Base-by-base conservation (phyloP, 805 yeast species). In the Kodamaea kaohsiungensis region DNA sequence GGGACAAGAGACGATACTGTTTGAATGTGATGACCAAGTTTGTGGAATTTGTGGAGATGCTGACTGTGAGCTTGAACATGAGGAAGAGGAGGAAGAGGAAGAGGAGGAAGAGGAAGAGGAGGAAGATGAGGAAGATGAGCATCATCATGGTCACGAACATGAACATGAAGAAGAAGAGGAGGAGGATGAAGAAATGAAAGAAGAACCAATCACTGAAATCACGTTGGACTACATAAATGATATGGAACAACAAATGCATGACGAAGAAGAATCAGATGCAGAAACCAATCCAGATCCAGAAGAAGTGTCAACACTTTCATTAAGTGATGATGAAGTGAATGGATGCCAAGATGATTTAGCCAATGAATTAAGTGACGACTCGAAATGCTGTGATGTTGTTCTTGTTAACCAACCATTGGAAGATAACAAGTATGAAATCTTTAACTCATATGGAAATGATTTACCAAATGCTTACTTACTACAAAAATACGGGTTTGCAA, bases 401-500 rank as follows among this genome's bases (percentile, higher is more conserved):
- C 62, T 86, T 1, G 72, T 76, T 16, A 66, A 65, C 12, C 64
- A 69, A 1, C 81, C 89, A 0, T 49, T 61, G 1, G 64, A 70
- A 35, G 82, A 83, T 7, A 66, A 74, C 10, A 57, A 61, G 3
- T 64, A 59, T 54, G 97, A 93, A 63, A 63, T 93, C 12, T 89
- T 85, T 74, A 91, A 90, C 69, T 85, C 95, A 0, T 92, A 91
- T 62, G 98, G 97, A 0, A 70, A 74, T 54, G 87, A 85, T 25
- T 74, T 87, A 40, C 70, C 86, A 13, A 90, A 89, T 60, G 76
- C 88, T 0, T 78, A 82, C 38, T 70, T 92, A 42, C 67, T 91
- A 12, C 83, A 91, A 12, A 79, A 89, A 53, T 92, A 91, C 65
- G 97, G 97, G 1, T 91, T 92, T 65, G 81, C 86, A 8, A 83